Conservation (phyloP, 2,329 filamentous ascomycete genomes). For the Paraconiothyrium sp. region DNA sequence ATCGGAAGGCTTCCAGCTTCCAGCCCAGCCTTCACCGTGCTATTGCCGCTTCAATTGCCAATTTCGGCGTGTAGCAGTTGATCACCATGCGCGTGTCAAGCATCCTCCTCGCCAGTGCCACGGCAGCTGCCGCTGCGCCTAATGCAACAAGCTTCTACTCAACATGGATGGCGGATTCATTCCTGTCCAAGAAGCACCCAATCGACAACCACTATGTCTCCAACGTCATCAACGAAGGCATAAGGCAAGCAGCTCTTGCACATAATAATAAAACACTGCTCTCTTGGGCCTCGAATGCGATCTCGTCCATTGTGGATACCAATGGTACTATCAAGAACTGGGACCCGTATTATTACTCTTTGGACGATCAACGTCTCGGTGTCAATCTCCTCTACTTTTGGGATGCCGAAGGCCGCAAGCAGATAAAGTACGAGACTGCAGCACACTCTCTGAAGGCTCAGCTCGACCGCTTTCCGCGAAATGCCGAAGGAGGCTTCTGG, state of each 20-base stretch:
- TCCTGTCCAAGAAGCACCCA: conserved; percentile 53
- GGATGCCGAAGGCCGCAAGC: conserved; percentile 50
- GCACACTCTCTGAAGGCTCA: conserved; percentile 58
- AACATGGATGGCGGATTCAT: conserved; percentile 59
- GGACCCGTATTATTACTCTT: conserved; percentile 59
- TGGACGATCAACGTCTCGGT: conserved; percentile 62
- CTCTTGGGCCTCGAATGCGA: conserved; percentile 56
- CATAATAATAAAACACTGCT: conserved; percentile 57
- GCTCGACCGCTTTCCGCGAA: conserved; percentile 61
- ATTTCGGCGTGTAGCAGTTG: not conserved
- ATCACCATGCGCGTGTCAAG: conserved; percentile 13
- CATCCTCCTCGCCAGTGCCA: conserved; percentile 29
- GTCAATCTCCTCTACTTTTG: conserved; percentile 63
- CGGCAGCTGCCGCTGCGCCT: conserved; percentile 35
- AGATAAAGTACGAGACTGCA: conserved; percentile 60
- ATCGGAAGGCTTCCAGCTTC: not conserved
- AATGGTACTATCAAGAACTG: conserved; percentile 61
- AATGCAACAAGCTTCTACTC: conserved; percentile 41
- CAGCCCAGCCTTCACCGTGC: not conserved
- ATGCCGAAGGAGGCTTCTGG: conserved; percentile 64
- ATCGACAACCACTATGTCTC: conserved; percentile 57
- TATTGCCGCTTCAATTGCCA: not conserved
- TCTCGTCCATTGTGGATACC: conserved; percentile 59
- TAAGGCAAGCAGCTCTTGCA: conserved; percentile 57
- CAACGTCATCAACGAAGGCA: conserved; percentile 58